phyloP scores from a whole-genome alignment of 1,284 basidiomycete genomes.

The Prillingera fragicola region DNA sequence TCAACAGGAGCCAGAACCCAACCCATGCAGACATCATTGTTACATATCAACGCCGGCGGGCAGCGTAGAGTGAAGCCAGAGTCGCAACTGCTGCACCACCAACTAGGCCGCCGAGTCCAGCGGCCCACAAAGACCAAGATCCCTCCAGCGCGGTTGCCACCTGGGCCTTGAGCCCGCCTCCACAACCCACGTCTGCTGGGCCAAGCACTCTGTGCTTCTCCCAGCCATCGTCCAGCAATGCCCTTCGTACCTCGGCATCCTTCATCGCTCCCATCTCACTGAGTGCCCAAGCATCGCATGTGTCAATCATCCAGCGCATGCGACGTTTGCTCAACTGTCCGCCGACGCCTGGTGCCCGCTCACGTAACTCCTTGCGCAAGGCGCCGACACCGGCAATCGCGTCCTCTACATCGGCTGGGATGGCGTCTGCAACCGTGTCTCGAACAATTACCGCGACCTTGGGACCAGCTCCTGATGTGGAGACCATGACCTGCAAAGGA shows the following conservation, averaged over 20 bases:
- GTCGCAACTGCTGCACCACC: background rate
- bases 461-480: slow-evolving; percentile 87
- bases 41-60: too few relatives aligned
- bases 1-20: background rate
- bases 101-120: background rate
- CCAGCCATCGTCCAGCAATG: slow-evolving; percentile 46
- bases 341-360: slow-evolving; percentile 54
- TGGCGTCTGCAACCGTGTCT: slow-evolving; percentile 60
- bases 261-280: slow-evolving; percentile 42
- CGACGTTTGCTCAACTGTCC: slow-evolving; percentile 51
- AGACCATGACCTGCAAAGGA: slow-evolving; percentile 91
- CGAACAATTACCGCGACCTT: slow-evolving; percentile 81
- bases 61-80: background rate
- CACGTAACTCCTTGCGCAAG: slow-evolving; percentile 49
- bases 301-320: slow-evolving; percentile 92
- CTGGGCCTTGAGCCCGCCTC: background rate
- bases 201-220: slow-evolving; percentile 39
- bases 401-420: slow-evolving; percentile 68
- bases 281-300: slow-evolving; percentile 69
- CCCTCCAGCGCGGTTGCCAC: background rate
- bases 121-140: background rate
- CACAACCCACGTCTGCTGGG: slow-evolving; percentile 27
- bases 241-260: slow-evolving; percentile 34
- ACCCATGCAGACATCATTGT: background rate
- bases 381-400: slow-evolving; percentile 73